phyloP scores from a whole-genome alignment of 768 basidiomycete species.

The Lactarius akahatsu region DNA sequence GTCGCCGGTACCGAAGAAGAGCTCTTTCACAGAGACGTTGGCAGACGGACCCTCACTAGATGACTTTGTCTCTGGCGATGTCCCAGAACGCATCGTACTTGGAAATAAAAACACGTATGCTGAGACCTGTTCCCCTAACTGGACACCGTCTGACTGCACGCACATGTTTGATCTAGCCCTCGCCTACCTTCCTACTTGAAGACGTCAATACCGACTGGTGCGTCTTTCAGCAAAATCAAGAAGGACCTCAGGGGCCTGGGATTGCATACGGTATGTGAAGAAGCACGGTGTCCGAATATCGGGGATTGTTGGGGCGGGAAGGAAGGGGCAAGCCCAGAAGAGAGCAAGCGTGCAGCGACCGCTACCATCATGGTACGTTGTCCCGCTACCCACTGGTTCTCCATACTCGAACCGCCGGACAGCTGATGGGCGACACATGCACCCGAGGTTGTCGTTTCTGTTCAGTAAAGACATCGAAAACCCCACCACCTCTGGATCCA shows the following conservation, averaged over 20 bases:
- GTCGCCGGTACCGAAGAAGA: constrained; percentile 43
- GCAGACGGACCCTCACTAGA: constrained; percentile 71
- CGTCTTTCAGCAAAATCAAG: constrained; percentile 90
- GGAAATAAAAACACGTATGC: constrained; percentile 69
- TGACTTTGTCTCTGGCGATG: constrained; percentile 73
- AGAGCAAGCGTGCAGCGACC: constrained; percentile 81
- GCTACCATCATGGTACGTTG: constrained; percentile 93
- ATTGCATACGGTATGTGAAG: constrained; percentile 97
- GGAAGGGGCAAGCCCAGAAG: constrained; percentile 58
- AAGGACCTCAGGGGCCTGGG: constrained; percentile 89
- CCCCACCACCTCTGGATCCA: constrained; percentile 88
- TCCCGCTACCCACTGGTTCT: background rate
- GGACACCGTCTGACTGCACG: background rate
- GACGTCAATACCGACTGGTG: constrained; percentile 87
- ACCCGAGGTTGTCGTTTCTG: constrained; percentile 98
- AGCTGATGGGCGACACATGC: constrained; percentile 99
- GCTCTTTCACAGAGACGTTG: constrained; percentile 52
- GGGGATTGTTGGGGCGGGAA: constrained; percentile 99
- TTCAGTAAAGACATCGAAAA: constrained; percentile 88
- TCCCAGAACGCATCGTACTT: constrained; percentile 59
- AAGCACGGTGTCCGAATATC: constrained; percentile 98
- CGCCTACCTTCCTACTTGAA: constrained; percentile 86
- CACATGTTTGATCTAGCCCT: constrained; percentile 49
- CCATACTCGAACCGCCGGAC: constrained; percentile 4
- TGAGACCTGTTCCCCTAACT: background rate